phyloP scores from a whole-genome alignment of 345 rosid species.

The Citrus hindsii region DNA sequence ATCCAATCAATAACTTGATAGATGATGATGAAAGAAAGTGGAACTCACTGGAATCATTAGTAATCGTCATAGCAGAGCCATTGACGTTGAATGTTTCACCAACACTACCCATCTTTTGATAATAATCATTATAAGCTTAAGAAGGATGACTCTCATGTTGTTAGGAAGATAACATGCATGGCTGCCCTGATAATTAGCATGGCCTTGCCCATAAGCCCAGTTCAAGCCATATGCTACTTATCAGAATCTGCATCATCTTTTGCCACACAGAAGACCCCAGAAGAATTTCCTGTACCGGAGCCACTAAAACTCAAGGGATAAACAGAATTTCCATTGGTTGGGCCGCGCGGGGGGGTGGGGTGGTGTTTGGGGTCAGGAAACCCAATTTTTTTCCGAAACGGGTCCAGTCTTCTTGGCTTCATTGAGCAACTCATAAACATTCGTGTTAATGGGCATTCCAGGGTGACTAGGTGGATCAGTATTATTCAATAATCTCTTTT shows the following conservation, averaged over 20 bases:
- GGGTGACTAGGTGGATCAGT: constrained; percentile 92
- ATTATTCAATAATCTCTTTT: constrained; percentile 54
- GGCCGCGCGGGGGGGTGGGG: no score
- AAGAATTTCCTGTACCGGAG: constrained; percentile 39
- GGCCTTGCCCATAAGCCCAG: constrained; percentile 98
- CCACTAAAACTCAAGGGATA: constrained; percentile 53
- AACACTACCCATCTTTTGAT: constrained; percentile 62
- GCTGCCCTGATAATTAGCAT: constrained; percentile 75
- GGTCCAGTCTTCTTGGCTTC: constrained; percentile 81
- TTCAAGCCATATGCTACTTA: constrained; percentile 70
- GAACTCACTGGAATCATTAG: constrained; percentile 72
- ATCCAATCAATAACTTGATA: neutral
- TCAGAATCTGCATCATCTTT: constrained; percentile 54
- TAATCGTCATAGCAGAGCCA: constrained; percentile 64
- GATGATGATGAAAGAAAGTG: neutral
- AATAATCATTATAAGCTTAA: constrained; percentile 84
- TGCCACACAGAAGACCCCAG: constrained; percentile 69
- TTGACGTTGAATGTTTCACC: constrained; percentile 89
- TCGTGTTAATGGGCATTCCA: constrained; percentile 56
- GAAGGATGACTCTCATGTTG: constrained; percentile 70
- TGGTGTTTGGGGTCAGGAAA: no score
- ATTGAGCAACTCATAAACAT: constrained; percentile 82
- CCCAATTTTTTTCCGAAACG: constrained; percentile 51
- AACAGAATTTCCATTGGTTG: constrained; percentile 53
- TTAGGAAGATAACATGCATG: constrained; percentile 58